Base-by-base conservation (phyloP, 2,329 filamentous ascomycete genomes). In the Ascochyta viciae-villosae region DNA sequence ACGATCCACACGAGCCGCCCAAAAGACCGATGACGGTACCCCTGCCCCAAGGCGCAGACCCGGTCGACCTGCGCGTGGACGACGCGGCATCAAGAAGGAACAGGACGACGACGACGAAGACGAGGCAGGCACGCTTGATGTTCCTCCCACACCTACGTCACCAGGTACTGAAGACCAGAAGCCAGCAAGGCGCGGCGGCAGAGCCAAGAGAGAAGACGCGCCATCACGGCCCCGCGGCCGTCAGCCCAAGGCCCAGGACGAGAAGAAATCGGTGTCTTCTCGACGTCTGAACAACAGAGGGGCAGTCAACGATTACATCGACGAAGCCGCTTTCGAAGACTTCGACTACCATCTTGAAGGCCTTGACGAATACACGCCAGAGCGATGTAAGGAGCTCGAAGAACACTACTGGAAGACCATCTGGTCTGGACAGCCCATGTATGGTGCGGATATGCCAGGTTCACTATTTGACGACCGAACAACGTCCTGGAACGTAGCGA, bases 351-450 rank as follows among this genome's bases (percentile, higher is more conserved):
- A 86, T 44, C 89, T 97, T 77, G 88, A 94, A 42, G 83, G 85
- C 63, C 85, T 92, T 29, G 90, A 93, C 6, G 92, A 98, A 50
- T 99, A 90, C 73, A 96, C 92, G 0, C 84, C 89, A 0, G 94
- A 98, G 74, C 86, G 96, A 57, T 98, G 95, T 72, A 92, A 96
- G 65, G 95, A 99, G 73, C 83, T 99, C 6, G 95, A 99, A 76
- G 89, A 91, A 49, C 89, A 89, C 39, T 99, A 99, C 78, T 99
- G 95, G 95, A 97, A 96, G 78, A 96, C 92, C 0, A 83, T 99
- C 60, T 97, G 93, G 22, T 99, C 96, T 77, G 96, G 94, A 42
- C 89, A 91, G 53, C 95, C 95, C 0, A 86, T 99, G 74, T 99
- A 99, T 67, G 95, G 95, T 48, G 95, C 95, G 7, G 95, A 99